Conservation (phyloP, 495 filamentous ascomycete species). For the Sordaria brevicollis region DNA sequence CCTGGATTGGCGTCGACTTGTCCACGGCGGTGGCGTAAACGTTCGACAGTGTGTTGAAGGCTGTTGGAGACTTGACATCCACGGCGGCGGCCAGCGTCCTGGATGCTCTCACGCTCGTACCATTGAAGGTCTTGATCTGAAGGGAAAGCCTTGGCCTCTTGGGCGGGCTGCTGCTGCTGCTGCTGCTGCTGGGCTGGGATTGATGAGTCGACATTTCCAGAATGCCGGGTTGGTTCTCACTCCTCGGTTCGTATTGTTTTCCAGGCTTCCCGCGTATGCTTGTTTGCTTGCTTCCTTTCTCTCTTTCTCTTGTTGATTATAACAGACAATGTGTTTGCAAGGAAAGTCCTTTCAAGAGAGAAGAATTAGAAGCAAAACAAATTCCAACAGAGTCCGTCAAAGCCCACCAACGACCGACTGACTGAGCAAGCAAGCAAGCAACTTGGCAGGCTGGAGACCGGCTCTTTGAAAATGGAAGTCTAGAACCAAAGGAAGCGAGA, state of each 20-base stretch:
- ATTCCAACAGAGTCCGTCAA: not conserved
- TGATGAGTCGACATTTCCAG: slow-evolving; percentile 23
- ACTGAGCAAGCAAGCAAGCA: too few species aligned
- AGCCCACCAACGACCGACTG: slow-evolving; percentile 2
- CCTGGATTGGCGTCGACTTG: slow-evolving; percentile 46
- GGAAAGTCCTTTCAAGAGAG: not conserved
- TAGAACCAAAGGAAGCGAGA: not conserved
- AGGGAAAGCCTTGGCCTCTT: slow-evolving; percentile 72
- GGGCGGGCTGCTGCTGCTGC: slow-evolving; percentile 35
- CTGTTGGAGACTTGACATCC: slow-evolving; percentile 61
- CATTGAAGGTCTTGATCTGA: slow-evolving; percentile 48
- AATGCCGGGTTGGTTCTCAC: slow-evolving; percentile 4
- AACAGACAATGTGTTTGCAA: not conserved
- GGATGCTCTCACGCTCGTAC: slow-evolving; percentile 19
- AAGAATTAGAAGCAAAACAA: not conserved
- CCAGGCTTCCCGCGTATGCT: not conserved
- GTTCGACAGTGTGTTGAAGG: slow-evolving; percentile 76
- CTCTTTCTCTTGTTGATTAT: not conserved
- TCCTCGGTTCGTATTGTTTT: not conserved
- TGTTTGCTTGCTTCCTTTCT: not conserved
- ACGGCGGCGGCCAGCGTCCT: slow-evolving; percentile 29
- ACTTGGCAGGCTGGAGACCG: not conserved
- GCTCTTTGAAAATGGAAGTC: slow-evolving; percentile 1
- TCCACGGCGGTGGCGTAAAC: slow-evolving; percentile 61
- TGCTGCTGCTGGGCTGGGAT: slow-evolving; percentile 21